Evolutionary conservation across 176 grass and related monocot genomes (phyloP), one percentile per base, ranked within the genome.

Genomic region (Oryza coarctata): DNA sequence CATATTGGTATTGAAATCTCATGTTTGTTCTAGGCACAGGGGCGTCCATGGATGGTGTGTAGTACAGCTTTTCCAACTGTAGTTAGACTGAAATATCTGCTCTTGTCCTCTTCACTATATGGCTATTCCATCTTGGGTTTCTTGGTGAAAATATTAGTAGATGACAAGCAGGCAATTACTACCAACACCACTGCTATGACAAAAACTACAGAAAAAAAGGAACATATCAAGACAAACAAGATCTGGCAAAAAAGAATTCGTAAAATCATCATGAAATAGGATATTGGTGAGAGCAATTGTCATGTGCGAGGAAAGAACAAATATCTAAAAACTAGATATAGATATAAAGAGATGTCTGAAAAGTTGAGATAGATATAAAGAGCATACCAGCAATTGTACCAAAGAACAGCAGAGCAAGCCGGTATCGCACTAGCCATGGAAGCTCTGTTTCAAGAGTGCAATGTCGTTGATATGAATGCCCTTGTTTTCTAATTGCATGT

Each of bases 381-480:
- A 55, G 29, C 78, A 78, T 98, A 98, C 92, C 95, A 69, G 81
- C 49, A 79, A 84, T 43, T 63, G 49, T 78, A 47, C 78, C 63
- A 82, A 86, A 86, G 70, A 93, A 45, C 33, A 93, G 45, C 31
- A 94, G 72, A 72, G 90, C 68, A 40, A 98, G 87, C n/a, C 63
- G 81, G 70, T 94, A 57, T 28, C 85, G 82, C 73, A 77, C 43
- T 10, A 93, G 12, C 83, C 90, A 98, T 77, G 90, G 82, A 60
- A 94, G 82, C 70, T 94, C 82, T 30, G 62, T 84, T 85, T 98
- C 95, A 0, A 80, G 88, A 68, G 62, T 86, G 71, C 95, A 94
- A 72, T 93, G 84, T 10, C 63, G 79, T 35, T 91, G 70, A 75
- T 84, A 84, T 22, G 63, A 45, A 72, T 34, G 57, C 12, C 40